Conservation (phyloP, 2,329 filamentous ascomycete species). For the Amylocarpus encephaloides region DNA sequence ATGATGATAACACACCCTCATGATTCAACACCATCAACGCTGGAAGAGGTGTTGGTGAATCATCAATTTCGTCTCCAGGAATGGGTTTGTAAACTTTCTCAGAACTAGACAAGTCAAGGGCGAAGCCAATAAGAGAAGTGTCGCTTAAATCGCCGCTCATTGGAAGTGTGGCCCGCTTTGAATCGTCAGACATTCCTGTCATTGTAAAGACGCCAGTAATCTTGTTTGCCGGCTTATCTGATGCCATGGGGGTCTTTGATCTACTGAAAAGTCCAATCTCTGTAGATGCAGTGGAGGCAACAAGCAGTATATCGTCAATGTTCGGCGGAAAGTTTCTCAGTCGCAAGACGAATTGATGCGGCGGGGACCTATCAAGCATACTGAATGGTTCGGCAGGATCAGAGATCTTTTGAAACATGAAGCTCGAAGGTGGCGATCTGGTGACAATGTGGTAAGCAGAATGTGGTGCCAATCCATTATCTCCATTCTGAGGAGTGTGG, state of each 20-base stretch:
- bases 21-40: conserved; percentile 81
- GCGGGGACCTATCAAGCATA: conserved; percentile 50
- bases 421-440: conserved; percentile 50
- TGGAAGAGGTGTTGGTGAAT: conserved; percentile 75
- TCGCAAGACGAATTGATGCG: conserved; percentile 72
- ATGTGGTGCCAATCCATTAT: conserved; percentile 45
- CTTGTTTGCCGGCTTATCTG: conserved; percentile 50
- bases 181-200: conserved; percentile 67
- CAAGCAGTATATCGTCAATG: conserved; percentile 72
- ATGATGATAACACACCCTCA: conserved; percentile 75
- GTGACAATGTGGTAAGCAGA: conserved; percentile 77
- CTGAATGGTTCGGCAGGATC: conserved; percentile 71
- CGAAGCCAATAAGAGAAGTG: conserved; percentile 71
- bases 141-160: conserved; percentile 62
- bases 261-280: conserved; percentile 75
- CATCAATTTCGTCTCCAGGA: conserved; percentile 67
- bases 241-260: conserved; percentile 61
- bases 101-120: conserved; percentile 75
- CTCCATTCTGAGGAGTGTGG: conserved; percentile 61
- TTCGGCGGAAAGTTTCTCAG: conserved; percentile 75
- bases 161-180: conserved; percentile 67
- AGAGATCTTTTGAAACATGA: conserved; percentile 66
- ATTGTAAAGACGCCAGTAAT: conserved; percentile 66
- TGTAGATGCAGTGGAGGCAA: conserved; percentile 72
- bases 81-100: conserved; percentile 76